Percentiles rank a stretch among this genome's conserved stretches.
Conservation (phyloP, 2,329 filamentous ascomycete genomes). For the Talaromyces pinophilus region DNA sequence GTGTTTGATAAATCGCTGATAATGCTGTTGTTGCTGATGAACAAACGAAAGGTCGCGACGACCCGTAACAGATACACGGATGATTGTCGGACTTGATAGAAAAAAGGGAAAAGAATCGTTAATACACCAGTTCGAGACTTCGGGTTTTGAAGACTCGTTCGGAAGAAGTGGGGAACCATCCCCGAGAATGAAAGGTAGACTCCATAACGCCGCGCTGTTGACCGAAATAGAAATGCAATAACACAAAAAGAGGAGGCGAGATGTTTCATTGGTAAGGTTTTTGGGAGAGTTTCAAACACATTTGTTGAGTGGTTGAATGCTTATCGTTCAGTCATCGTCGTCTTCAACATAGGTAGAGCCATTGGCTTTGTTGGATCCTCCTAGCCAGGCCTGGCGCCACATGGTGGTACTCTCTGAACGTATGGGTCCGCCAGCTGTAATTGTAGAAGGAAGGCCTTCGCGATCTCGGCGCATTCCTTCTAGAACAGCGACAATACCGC, state of each 20-base stretch:
- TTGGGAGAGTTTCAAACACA: not conserved
- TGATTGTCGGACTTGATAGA: not conserved
- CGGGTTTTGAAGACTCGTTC: not conserved
- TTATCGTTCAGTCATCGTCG: conserved; percentile 31
- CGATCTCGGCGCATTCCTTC: conserved; percentile 69
- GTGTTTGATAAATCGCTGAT: conserved; percentile 7
- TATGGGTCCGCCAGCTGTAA: conserved; percentile 35
- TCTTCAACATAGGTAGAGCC: conserved; percentile 31
- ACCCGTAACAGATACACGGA: not conserved
- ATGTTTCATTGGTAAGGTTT: conserved; percentile 13
- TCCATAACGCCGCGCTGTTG: conserved; percentile 24
- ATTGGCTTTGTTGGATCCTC: conserved; percentile 33
- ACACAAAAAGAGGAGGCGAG: conserved; percentile 18
- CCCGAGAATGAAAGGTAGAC: conserved; percentile 13
- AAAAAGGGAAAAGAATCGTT: not conserved
- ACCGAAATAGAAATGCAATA: conserved; percentile 6
- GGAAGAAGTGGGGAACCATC: not conserved
- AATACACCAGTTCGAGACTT: conserved; percentile 5
- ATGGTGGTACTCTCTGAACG: conserved; percentile 40
- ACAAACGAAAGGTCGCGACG: not conserved
- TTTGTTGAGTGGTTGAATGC: not conserved
- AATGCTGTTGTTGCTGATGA: conserved; percentile 14
- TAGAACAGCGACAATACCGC: conserved; percentile 68
- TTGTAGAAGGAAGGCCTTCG: conserved; percentile 37
- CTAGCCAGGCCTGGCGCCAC: conserved; percentile 38